Percentiles rank a stretch among this genome's conserved stretches.
Evolutionary conservation across 306 rosid species (phyloP).

Genomic region (Albizia julibrissin): DNA sequence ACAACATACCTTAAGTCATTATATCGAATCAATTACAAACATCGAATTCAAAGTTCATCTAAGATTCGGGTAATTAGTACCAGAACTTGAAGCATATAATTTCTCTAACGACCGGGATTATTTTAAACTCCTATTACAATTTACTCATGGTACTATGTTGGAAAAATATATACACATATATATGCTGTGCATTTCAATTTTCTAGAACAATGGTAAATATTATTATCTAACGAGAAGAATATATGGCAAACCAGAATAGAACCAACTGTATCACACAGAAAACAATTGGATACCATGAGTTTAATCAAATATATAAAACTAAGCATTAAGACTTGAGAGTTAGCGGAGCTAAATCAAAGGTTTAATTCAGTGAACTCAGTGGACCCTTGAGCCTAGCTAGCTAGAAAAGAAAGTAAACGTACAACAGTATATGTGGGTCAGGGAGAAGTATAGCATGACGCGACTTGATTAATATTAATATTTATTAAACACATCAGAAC

Average conservation of each 20-base stretch:
- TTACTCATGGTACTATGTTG: background rate
- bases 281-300: background rate
- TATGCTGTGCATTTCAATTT: background rate
- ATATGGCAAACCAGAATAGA: background rate
- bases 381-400: background rate
- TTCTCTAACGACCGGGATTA: background rate
- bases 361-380: background rate
- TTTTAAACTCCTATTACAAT: background rate
- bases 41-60: background rate
- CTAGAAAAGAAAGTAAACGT: background rate
- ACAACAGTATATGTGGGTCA: background rate
- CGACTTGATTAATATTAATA: background rate
- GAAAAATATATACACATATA: background rate
- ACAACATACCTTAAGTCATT: background rate
- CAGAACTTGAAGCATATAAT: background rate
- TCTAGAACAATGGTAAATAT: background rate
- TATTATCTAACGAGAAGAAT: background rate
- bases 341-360: background rate
- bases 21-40: background rate
- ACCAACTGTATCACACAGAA: background rate
- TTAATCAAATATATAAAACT: background rate
- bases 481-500: background rate
- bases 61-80: background rate
- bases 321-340: background rate
- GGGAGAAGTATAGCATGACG: background rate